Evolutionary conservation across 2,329 filamentous ascomycete genomes (phyloP), one percentile per base, ranked within the genome.

Genomic region (Tolypocladium cylindrosporum): DNA sequence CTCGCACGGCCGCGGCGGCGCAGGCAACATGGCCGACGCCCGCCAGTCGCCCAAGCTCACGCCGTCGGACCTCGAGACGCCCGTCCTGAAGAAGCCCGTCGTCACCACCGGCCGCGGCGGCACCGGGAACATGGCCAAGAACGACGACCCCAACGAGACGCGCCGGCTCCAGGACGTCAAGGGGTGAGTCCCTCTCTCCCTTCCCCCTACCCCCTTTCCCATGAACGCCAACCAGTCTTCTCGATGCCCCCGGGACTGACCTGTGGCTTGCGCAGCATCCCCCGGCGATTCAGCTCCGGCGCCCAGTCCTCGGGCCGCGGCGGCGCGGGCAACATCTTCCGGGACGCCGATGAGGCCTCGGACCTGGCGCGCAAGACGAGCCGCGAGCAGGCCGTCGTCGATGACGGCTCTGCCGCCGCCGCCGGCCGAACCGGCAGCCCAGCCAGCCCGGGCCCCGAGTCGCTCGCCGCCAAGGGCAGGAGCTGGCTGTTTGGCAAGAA

Each of bases 31-130:
- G 69, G 79, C 80, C 68, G 78, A 82, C 63, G 72, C 76, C 59
- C 70, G 76, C 62, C 73, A 78, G 61, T 77, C 77, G 16, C 76
- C 84, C 55, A 75, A 82, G 62, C 65, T 84, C 51, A 73, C 77
- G 37, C 75, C 84, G 51, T 74, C 82, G 59, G 89, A 93, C 67
- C 84, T 96, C 62, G 77, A 87, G 66, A 96, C 91, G 1, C 92
- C 92, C 1, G 88, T 84, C 14, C 83, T 97, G 69, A 96, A 95
- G 76, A 83, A 83, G 53, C 76, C 88, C n/a, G 79, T 90, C 63
- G 91, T 93, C 69, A 96, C 92, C 24, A 97, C 92, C 3, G 92
- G 92, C 58, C 89, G 92, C 55, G 92, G 92, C 58, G 92, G 92
- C 61, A 86, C 83, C 5, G 91, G 91, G 60, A 96, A 96, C 77